Evolutionary conservation across 139 green algal genomes (phyloP).

Genomic region (Chlorella ohadii): DNA sequence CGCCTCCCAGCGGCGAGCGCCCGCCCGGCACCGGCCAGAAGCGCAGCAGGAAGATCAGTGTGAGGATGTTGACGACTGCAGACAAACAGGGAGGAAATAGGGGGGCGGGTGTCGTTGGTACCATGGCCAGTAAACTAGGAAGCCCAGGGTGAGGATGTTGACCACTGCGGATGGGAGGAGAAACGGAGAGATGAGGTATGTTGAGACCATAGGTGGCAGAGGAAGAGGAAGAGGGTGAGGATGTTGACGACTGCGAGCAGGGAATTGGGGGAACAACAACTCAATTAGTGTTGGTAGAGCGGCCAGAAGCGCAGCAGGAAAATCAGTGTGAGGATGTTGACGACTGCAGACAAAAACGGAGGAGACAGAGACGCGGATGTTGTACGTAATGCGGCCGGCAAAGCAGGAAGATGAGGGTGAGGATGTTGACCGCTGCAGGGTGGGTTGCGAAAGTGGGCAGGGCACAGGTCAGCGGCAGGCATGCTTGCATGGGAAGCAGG

Average conservation of each 20-base stretch:
- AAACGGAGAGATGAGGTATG: too few species aligned
- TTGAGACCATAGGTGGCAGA: too few species aligned
- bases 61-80: conserved; percentile 8
- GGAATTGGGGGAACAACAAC: too few species aligned
- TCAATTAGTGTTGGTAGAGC: too few species aligned
- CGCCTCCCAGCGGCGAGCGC: conserved; percentile 1
- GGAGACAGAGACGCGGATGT: too few species aligned
- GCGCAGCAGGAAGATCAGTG: conserved; percentile 67
- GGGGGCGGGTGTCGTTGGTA: too few species aligned
- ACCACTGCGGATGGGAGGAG: not conserved
- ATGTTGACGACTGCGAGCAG: too few species aligned
- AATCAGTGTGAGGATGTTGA: conserved; percentile 47
- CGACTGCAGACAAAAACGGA: not conserved
- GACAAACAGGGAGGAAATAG: not conserved
- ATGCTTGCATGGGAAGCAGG: too few species aligned
- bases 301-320: conserved; percentile 75
- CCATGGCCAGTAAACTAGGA: too few species aligned
- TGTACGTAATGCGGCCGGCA: too few species aligned
- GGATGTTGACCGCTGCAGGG: not conserved
- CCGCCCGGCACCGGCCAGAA: conserved; percentile 65
- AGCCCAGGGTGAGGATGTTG: not conserved
- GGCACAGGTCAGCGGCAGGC: too few species aligned
- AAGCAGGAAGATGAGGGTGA: not conserved
- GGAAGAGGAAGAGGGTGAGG: too few species aligned
- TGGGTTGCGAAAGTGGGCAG: not conserved